Base-by-base conservation (phyloP, 768 basidiomycete genomes). In the Ramaria rubella region DNA sequence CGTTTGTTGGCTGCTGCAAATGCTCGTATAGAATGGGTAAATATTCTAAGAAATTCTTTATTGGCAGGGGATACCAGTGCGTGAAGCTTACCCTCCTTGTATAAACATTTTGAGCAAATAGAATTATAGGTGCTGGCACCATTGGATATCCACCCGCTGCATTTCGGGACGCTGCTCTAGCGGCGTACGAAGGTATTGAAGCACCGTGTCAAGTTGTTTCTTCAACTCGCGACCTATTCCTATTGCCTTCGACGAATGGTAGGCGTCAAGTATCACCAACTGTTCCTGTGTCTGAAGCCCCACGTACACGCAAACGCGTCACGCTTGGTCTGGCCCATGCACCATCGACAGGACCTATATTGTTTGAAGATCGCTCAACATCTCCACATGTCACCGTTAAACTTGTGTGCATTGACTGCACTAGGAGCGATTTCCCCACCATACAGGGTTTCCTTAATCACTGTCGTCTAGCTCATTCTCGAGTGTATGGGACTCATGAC, bases 401-500 rank as follows among this genome's bases (percentile, higher is more conserved):
- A 40, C 71, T 80, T 34, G 66, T 62, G 4, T 80, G 78, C 62
- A 70, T 73, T 0, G 73, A 71, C 51, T 80, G 78, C 58, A 45
- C 61, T 8, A 73, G 78, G 21, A 72, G 70, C 6, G 76, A 81
- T 46, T 79, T 80, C 61, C 77, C 75, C 23, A 79, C 70, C 24
- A 69, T 81, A 6, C 78, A 80, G 57, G 78, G 78, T 12, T 69
- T 81, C 36, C 67, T 81, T 27, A 80, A 80, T 50, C 78, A 80
- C 61, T 77, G 75, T 38, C 76, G 80, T 17, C 64, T 80, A n/a
- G 68, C 73, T 8, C 78, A 80, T 57, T 66, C 70, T 14, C 65
- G 75, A 38, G 75, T 79, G 55, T 80, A 72, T 66, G 73, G 75
- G 17, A 78, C 73, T 30, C 78, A 80, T 57, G 80, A 81, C 43